Percentiles rank a stretch among this genome's conserved stretches.
Conservation (phyloP, 352 stramenopile genomes). For the Globisporangium ultimum region DNA sequence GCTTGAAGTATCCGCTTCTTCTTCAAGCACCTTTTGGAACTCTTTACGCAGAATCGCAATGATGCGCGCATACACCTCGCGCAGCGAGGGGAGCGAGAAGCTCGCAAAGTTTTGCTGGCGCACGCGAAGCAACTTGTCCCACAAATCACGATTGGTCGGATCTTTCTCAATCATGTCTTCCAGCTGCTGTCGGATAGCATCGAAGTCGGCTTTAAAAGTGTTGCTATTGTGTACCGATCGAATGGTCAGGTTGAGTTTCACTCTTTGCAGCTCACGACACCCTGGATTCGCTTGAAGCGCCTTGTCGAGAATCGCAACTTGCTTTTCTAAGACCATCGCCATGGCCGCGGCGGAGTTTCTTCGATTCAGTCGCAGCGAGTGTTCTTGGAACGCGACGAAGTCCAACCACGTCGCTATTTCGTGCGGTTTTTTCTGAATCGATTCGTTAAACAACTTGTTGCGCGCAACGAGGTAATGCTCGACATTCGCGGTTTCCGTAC, state of each 20-base stretch:
- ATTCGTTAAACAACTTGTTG: constrained; percentile 48
- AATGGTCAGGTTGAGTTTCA: constrained; percentile 57
- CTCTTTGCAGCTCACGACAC: constrained; percentile 33
- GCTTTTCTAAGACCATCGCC: constrained; percentile 51
- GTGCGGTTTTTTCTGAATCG: constrained; percentile 32
- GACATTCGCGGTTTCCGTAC: constrained; percentile 62
- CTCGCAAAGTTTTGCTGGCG: constrained; percentile 60
- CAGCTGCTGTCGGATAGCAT: constrained; percentile 29
- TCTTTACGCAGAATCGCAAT: constrained; percentile 45
- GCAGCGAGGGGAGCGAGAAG: constrained; percentile 67
- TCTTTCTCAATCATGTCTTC: constrained; percentile 54
- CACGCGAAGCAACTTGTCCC: constrained; percentile 47
- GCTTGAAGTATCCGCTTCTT: background rate
- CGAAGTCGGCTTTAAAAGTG: constrained; percentile 17
- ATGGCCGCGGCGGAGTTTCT: constrained; percentile 14
- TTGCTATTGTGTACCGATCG: constrained; percentile 1
- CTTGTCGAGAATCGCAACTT: constrained; percentile 54
- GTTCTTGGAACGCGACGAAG: constrained; percentile 73
- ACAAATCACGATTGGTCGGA: constrained; percentile 44
- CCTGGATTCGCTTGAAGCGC: constrained; percentile 48
- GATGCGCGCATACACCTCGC: constrained; percentile 68
- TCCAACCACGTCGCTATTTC: constrained; percentile 59
- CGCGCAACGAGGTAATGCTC: constrained; percentile 59
- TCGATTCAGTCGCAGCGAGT: constrained; percentile 36
- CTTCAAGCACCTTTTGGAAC: constrained; percentile 9